A percentile compares a stretch with the other conserved stretches of the same genome.
Evolutionary conservation across 331 rosid species (phyloP).

Genomic region (Quercus tomentella): DNA sequence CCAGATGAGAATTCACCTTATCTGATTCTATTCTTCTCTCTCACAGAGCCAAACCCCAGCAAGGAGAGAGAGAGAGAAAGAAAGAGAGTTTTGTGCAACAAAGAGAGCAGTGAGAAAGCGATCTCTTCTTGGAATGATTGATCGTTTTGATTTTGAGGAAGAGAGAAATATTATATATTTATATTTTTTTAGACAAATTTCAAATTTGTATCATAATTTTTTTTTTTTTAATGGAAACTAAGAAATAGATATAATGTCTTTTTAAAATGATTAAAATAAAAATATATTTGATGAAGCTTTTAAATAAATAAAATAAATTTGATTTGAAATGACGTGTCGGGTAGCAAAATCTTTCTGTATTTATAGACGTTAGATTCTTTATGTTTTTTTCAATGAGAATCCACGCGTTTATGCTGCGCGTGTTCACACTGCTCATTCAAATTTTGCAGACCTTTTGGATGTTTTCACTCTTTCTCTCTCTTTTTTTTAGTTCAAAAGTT

Average conservation of each 20-base stretch:
- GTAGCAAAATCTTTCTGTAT: slow-evolving; percentile 1
- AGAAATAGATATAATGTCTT: neutral
- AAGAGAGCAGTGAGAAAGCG: slow-evolving; percentile 17
- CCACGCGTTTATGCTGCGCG: slow-evolving; percentile 12
- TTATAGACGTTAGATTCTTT: slow-evolving; percentile 54
- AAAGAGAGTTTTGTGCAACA: slow-evolving; percentile 11
- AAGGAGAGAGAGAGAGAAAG: slow-evolving; percentile 20
- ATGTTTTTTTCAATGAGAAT: neutral
- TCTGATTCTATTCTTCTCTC: slow-evolving; percentile 4
- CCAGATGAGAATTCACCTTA: slow-evolving; percentile 39
- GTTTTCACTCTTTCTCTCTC: no score
- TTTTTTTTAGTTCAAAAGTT: no score
- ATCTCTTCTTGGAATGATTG: slow-evolving; percentile 53
- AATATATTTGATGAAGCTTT: no score
- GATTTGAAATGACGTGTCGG: slow-evolving; percentile 37
- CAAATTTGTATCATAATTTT: neutral
- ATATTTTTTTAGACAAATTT: neutral
- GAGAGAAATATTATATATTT: slow-evolving; percentile 12
- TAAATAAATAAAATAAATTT: neutral
- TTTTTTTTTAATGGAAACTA: neutral
- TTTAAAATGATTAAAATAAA: no score
- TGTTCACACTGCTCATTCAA: neutral
- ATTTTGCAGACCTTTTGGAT: neutral
- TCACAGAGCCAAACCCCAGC: slow-evolving; percentile 14
- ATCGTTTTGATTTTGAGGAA: slow-evolving; percentile 34